Percentiles rank a stretch among this genome's conserved stretches.
Conservation (phyloP, 2,329 filamentous ascomycete genomes). For the Trichocomaceae sp. region DNA sequence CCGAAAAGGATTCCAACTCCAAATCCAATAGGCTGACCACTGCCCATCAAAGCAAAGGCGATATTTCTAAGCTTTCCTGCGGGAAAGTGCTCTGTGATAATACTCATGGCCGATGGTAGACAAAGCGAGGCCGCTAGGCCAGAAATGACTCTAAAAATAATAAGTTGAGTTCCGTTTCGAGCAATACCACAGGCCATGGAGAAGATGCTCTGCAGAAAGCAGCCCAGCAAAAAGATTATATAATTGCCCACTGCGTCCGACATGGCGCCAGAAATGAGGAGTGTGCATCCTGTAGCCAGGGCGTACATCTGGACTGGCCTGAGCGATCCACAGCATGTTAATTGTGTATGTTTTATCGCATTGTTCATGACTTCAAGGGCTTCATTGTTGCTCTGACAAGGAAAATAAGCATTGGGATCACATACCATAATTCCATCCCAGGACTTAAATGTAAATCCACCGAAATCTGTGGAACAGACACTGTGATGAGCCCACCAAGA, state of each 20-base stretch:
- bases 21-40: constrained; percentile 46
- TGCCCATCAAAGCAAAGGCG: constrained; percentile 45
- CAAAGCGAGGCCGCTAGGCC: constrained; percentile 41
- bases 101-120: constrained; percentile 41
- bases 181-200: constrained; percentile 37
- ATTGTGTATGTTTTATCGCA: too few relatives aligned
- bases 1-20: constrained; percentile 44
- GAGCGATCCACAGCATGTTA: constrained; percentile 21
- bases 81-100: constrained; percentile 43
- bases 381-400: too few relatives aligned
- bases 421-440: constrained; percentile 16
- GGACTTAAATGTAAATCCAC: constrained; percentile 16
- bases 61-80: constrained; percentile 42
- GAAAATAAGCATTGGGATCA: too few relatives aligned
- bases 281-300: constrained; percentile 41
- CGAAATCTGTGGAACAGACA: background rate
- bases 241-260: constrained; percentile 45
- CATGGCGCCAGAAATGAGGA: constrained; percentile 44
- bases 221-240: constrained; percentile 42
- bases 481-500: background rate
- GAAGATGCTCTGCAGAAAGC: constrained; percentile 34
- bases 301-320: constrained; percentile 11
- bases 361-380: too few relatives aligned
- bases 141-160: constrained; percentile 40
- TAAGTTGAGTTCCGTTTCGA: constrained; percentile 32